Conservation (phyloP, 139 green algal genomes). For the Nannochloris sp. region DNA sequence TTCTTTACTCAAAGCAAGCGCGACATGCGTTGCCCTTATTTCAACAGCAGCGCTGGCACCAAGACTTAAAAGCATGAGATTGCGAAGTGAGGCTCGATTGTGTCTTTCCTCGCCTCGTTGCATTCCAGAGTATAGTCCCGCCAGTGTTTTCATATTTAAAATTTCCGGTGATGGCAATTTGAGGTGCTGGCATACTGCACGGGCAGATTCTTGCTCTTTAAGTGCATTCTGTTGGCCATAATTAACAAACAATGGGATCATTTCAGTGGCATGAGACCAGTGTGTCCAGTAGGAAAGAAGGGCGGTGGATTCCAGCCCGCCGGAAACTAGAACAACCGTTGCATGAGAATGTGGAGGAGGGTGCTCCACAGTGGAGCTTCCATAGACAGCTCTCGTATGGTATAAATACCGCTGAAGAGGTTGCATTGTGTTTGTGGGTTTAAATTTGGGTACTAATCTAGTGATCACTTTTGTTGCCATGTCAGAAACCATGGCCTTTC, state of each 20-base stretch:
- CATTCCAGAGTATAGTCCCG: not conserved
- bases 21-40: not conserved
- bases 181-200: not conserved
- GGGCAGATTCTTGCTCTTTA: not conserved
- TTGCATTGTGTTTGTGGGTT: not conserved
- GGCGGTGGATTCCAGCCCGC: slow-evolving; percentile 7
- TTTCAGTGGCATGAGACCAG: slow-evolving; percentile 4
- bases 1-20: not conserved
- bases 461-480: not conserved
- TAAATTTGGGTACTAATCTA: not conserved
- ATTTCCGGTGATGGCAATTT: not conserved
- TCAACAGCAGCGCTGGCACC: slow-evolving; percentile 10
- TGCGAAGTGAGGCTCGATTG: slow-evolving; percentile 3
- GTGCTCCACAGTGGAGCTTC: no score
- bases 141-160: not conserved
- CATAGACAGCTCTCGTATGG: not conserved
- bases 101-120: not conserved
- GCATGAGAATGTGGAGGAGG: no score
- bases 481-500: not conserved
- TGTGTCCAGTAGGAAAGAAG: slow-evolving; percentile 18
- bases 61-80: slow-evolving; percentile 12
- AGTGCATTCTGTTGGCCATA: not conserved
- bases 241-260: slow-evolving; percentile 5
- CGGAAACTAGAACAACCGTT: slow-evolving; percentile 17
- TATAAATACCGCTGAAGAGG: not conserved